Percentiles rank a stretch among this genome's conserved stretches.
phyloP scores from a whole-genome alignment of 192 early-diverging fungal species.

The Blastocladiella britannica region DNA sequence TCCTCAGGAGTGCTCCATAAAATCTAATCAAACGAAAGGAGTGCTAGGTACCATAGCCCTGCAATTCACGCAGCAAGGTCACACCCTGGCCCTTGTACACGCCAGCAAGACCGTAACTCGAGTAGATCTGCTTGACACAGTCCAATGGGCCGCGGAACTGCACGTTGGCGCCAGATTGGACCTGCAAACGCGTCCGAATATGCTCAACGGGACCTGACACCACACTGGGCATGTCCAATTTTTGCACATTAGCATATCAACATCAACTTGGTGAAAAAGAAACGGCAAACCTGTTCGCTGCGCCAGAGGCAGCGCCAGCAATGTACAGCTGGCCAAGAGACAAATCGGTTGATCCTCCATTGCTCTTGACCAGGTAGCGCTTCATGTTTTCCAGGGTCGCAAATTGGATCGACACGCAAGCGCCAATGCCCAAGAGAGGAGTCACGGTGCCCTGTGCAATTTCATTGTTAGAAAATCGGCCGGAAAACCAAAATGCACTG shows the following conservation, averaged over 20 bases:
- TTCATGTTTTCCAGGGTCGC: constrained; percentile 71
- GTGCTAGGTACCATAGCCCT: no score
- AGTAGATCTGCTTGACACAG: constrained; percentile 60
- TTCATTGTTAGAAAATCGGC: constrained; percentile 1
- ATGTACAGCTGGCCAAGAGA: constrained; percentile 63
- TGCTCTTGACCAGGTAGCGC: constrained; percentile 43
- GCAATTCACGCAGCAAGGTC: constrained; percentile 70
- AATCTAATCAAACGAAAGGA: no score
- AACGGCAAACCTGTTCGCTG: constrained; percentile 54
- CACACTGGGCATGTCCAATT: constrained; percentile 3
- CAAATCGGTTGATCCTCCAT: constrained; percentile 26
- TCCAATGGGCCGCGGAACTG: constrained; percentile 59
- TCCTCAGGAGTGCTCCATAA: no score
- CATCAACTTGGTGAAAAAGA: constrained; percentile 1
- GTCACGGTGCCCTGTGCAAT: constrained; percentile 55
- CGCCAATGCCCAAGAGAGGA: constrained; percentile 80
- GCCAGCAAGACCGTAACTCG: constrained; percentile 46
- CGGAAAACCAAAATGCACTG: constrained; percentile 8
- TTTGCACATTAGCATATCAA: no score
- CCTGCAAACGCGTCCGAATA: constrained; percentile 82
- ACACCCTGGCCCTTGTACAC: constrained; percentile 81
- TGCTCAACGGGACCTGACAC: constrained; percentile 74
- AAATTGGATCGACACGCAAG: constrained; percentile 97
- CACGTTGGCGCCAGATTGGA: constrained; percentile 45
- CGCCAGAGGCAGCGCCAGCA: constrained; percentile 62